These are phyloP conservation scores for Rhizopogon rudus DNA, from an alignment of 768 basidiomycete genomes.

Conservation along the genomic window DNA sequence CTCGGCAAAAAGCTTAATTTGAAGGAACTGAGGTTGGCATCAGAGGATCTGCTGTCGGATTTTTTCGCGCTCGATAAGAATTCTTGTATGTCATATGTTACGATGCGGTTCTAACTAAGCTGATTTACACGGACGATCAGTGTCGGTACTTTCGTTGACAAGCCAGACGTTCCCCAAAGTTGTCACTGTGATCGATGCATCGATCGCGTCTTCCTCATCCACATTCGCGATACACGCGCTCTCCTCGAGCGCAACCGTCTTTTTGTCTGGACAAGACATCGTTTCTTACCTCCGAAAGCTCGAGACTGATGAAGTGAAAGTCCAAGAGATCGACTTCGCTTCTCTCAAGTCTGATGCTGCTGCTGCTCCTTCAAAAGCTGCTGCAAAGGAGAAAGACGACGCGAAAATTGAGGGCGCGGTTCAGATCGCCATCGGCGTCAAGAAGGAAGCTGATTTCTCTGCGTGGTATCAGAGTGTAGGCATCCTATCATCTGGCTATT, in stretches of 20 bases:
- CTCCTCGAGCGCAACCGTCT: slow-evolving; percentile 66
- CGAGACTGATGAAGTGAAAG: slow-evolving; percentile 57
- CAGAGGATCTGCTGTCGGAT: slow-evolving; percentile 80
- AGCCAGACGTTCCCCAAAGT: slow-evolving; percentile 62
- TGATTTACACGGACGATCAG: slow-evolving; percentile 34
- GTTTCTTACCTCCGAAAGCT: slow-evolving; percentile 64
- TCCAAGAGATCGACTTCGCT: slow-evolving; percentile 73
- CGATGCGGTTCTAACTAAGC: not conserved
- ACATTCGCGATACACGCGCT: slow-evolving; percentile 73
- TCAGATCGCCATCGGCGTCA: slow-evolving; percentile 90
- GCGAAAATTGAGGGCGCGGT: slow-evolving; percentile 84
- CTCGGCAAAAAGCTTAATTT: slow-evolving; percentile 77
- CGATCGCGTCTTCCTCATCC: slow-evolving; percentile 57
- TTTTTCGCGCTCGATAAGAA: slow-evolving; percentile 85
- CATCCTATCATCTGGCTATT: slow-evolving; percentile 4
- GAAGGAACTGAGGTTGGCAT: slow-evolving; percentile 85
- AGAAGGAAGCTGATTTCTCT: slow-evolving; percentile 94
- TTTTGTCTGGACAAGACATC: slow-evolving; percentile 78
- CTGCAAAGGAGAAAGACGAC: slow-evolving; percentile 61
- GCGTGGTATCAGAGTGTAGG: slow-evolving; percentile 90
- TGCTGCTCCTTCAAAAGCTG: slow-evolving; percentile 25
- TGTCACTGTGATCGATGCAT: slow-evolving; percentile 70
- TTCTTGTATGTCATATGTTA: slow-evolving; percentile 55
- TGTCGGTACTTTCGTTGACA: slow-evolving; percentile 77
- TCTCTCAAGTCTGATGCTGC: slow-evolving; percentile 48